Percentiles rank a stretch among this genome's conserved stretches.
phyloP scores from a whole-genome alignment of 2,329 filamentous ascomycete genomes.

The Epichloe gansuensis region DNA sequence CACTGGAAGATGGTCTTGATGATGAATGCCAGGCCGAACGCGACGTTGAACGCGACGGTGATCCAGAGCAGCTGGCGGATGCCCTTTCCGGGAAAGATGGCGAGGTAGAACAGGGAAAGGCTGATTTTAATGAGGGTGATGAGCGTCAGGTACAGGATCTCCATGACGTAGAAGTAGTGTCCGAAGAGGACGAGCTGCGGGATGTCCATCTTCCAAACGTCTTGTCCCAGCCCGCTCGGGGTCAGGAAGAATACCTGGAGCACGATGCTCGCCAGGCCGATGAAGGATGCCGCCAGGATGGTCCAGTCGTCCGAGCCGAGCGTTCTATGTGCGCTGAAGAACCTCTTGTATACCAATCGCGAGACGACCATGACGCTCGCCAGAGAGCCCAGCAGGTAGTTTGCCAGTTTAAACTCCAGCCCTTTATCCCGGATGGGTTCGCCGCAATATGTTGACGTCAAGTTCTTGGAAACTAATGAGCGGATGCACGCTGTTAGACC shows the following conservation, averaged over 20 bases:
- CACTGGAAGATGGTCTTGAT: slow-evolving; percentile 32
- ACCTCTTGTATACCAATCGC: slow-evolving; percentile 17
- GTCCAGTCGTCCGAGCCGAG: slow-evolving; percentile 22
- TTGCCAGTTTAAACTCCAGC: slow-evolving; percentile 18
- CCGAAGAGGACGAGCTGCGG: slow-evolving; percentile 26
- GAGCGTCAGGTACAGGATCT: slow-evolving; percentile 28
- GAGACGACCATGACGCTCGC: slow-evolving; percentile 22
- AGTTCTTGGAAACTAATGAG: slow-evolving; percentile 7
- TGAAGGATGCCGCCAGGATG: slow-evolving; percentile 13
- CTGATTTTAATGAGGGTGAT: slow-evolving; percentile 32
- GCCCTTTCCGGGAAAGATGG: slow-evolving; percentile 28
- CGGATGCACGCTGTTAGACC: no score
- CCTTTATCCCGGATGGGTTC: slow-evolving; percentile 13
- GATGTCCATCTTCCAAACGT: slow-evolving; percentile 30
- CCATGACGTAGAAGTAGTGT: slow-evolving; percentile 24
- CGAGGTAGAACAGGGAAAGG: slow-evolving; percentile 36
- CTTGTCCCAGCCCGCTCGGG: slow-evolving; percentile 27
- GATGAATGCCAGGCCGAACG: slow-evolving; percentile 25
- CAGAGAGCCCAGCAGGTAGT: slow-evolving; percentile 18
- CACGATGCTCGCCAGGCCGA: slow-evolving; percentile 13
- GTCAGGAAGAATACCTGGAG: slow-evolving; percentile 14
- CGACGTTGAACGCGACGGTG: slow-evolving; percentile 23
- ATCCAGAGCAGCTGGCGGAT: slow-evolving; percentile 24
- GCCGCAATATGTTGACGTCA: slow-evolving; percentile 12
- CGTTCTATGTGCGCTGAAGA: slow-evolving; percentile 16